Percentiles rank a stretch among this genome's conserved stretches.
Evolutionary conservation across 345 rosid species (phyloP).

Genomic region (Mallotus nudiflorus): DNA sequence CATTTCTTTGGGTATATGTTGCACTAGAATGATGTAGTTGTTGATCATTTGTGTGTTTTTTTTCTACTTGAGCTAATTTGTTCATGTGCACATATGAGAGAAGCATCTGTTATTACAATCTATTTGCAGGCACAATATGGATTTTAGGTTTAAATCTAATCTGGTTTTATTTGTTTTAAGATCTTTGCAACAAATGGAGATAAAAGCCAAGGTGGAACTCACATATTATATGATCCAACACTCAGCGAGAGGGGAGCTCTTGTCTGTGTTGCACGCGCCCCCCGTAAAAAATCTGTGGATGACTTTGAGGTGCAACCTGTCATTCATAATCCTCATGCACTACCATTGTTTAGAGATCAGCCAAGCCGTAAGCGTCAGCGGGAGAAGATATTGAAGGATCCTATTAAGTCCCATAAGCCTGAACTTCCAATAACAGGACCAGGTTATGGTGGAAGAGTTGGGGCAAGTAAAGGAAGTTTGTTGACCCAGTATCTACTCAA

Average conservation of each 20-base stretch:
- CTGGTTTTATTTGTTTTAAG: constrained; percentile 31
- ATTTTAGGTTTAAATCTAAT: constrained; percentile 1
- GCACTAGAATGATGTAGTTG: not conserved
- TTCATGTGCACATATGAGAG: not conserved
- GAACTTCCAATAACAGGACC: constrained; percentile 94
- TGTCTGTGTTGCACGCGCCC: constrained; percentile 93
- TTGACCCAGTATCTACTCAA: constrained; percentile 94
- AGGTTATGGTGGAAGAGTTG: constrained; percentile 94
- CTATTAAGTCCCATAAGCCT: constrained; percentile 86
- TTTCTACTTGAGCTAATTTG: not conserved
- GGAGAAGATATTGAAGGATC: constrained; percentile 90
- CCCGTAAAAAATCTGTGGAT: constrained; percentile 89
- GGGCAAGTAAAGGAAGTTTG: constrained; percentile 81
- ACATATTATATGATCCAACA: constrained; percentile 79
- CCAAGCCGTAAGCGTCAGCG: constrained; percentile 97
- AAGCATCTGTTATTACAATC: not conserved
- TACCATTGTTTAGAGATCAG: constrained; percentile 93
- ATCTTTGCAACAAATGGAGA: constrained; percentile 90
- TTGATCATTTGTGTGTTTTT: no score
- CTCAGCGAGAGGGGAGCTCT: constrained; percentile 93
- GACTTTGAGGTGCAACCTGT: constrained; percentile 85
- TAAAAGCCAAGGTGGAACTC: constrained; percentile 87
- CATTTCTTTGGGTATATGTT: not conserved
- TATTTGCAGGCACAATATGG: not conserved
- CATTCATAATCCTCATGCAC: constrained; percentile 95